These are phyloP conservation scores for Meira nashicola DNA, from an alignment of 1,284 basidiomycete species.

Conservation along the genomic window DNA sequence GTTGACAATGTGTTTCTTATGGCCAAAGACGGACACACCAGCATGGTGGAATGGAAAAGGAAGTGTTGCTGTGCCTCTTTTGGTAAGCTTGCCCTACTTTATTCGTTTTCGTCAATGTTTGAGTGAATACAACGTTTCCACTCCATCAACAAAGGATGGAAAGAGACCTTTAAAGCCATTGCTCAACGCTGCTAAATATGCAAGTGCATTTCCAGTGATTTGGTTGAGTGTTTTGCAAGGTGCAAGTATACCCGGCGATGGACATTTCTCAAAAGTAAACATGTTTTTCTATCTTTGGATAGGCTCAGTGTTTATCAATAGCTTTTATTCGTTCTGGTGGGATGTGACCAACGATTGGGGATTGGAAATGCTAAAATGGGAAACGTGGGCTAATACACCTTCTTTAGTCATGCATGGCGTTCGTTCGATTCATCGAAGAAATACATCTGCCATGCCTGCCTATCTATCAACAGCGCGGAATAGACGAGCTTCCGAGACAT, in stretches of 20 bases:
- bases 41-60: constrained; percentile 46
- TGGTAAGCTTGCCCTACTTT: constrained; percentile 80
- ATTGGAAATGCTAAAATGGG: constrained; percentile 64
- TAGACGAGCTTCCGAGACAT: too few species aligned
- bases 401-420: not conserved
- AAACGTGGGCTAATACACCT: constrained; percentile 17
- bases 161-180: constrained; percentile 61
- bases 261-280: not conserved
- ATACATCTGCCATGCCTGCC: constrained; percentile 6
- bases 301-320: constrained; percentile 77
- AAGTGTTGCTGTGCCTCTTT: constrained; percentile 63
- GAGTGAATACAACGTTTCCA: constrained; percentile 63
- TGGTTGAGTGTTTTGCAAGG: constrained; percentile 54
- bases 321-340: constrained; percentile 97
- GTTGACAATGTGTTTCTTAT: constrained; percentile 76
- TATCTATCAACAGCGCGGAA: too few species aligned
- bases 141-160: constrained; percentile 4
- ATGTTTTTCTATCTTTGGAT: constrained; percentile 51
- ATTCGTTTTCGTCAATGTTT: constrained; percentile 90
- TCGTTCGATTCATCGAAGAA: constrained; percentile 10
- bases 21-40: constrained; percentile 53
- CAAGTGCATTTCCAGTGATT: constrained; percentile 95
- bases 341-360: constrained; percentile 99
- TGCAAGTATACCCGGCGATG: constrained; percentile 4
- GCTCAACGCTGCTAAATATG: constrained; percentile 95